phyloP scores from a whole-genome alignment of 208 protist species.

The Acanthamoeba culbertsoni region DNA sequence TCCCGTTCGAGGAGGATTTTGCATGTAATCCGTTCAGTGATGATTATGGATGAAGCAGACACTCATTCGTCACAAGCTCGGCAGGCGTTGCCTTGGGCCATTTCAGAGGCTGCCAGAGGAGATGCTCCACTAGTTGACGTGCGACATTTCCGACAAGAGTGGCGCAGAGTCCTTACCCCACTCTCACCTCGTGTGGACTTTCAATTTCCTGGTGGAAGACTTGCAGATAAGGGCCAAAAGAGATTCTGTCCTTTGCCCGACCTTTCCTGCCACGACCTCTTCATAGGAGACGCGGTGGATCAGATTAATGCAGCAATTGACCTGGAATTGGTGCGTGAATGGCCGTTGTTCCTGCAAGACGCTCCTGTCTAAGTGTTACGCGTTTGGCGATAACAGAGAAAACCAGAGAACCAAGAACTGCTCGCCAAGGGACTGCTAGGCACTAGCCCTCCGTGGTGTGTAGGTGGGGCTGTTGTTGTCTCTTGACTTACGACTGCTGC shows the following conservation, averaged over 20 bases:
- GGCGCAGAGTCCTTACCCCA: not conserved
- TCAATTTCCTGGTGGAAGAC: not conserved
- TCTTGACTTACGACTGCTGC: not conserved
- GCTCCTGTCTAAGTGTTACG: not conserved
- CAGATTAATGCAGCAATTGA: constrained; percentile 34
- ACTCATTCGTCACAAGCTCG: not conserved
- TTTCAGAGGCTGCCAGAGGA: not conserved
- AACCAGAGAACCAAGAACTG: not conserved
- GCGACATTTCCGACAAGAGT: not conserved
- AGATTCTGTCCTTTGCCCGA: not conserved
- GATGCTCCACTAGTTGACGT: not conserved
- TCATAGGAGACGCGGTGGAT: not conserved
- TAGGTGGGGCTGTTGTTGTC: too few species aligned
- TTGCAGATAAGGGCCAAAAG: not conserved
- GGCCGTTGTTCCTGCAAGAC: not conserved
- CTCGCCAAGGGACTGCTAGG: not conserved
- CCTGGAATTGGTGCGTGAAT: not conserved
- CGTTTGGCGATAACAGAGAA: not conserved
- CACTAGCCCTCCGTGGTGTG: too few species aligned
- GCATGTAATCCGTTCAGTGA: too few species aligned
- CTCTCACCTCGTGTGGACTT: not conserved
- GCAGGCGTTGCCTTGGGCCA: not conserved
- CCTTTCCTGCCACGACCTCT: not conserved
- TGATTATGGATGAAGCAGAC: too few species aligned
- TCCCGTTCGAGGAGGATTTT: too few species aligned